Evolutionary conservation across 164 flowering plant species (phyloP), one percentile per base, ranked within the genome.

Genomic region (Protea cynaroides): DNA sequence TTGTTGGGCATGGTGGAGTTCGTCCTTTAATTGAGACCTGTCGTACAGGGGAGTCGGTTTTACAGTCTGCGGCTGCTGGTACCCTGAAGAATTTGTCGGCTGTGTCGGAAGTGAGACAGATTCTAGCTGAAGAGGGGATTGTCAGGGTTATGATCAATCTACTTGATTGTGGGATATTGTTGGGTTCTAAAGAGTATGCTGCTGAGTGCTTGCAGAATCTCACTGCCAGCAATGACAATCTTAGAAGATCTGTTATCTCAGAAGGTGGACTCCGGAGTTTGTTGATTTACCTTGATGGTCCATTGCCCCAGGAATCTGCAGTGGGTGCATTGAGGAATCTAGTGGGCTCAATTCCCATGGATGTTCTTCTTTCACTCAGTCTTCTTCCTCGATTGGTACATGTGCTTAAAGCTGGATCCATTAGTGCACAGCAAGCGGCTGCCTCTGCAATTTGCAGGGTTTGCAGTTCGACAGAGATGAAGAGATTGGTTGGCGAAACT

Each of bases 171-270:
- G 98, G 94, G 60, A 72, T 86, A 61, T 61, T 87, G 51, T 72
- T 87, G 62, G 96, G 92, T 17, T 80, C 96, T 0, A 88, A 83
- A 69, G 97, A 90, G 72, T 86, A 88, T 65, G 96, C 96, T 0
- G 93, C 96, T 0, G 96, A 92, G 63, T 90, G 98, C 78, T 73
- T 88, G 77, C 90, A 86, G 78, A 85, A 85, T 74, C 83, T 92
- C 65, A 89, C 98, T 25, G 74, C 82, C 18, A 70, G 82, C 63
- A 88, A 81, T 65, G 93, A 86, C 22, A 76, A 66, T 55, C 74
- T 90, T 3, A 64, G 79, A 58, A 77, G 81, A 70, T 62, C 76
- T 3, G 87, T 92, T 19, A 57, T 88, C 23, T 54, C 84, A 0
- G 91, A 88, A 77, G 96, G 96, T 13, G 96, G 98, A 56, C 29